Percentiles rank a stretch among this genome's conserved stretches.
These are phyloP conservation scores for Fusarium miscanthi DNA, from an alignment of 2,329 filamentous ascomycete genomes.

Conservation along the genomic window DNA sequence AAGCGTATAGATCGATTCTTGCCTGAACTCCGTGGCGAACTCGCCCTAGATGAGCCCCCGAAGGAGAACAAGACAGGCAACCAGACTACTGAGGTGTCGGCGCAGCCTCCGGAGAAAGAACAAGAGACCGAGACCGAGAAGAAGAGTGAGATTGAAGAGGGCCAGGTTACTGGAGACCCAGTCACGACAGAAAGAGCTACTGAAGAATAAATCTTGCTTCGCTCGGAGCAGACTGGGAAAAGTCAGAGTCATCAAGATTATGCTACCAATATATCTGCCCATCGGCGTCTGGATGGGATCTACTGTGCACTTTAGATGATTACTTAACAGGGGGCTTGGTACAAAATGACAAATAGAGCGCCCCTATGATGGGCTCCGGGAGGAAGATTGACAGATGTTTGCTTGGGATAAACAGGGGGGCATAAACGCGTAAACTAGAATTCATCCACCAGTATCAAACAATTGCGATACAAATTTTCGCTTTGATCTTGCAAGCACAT, in stretches of 20 bases:
- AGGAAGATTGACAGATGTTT: neutral
- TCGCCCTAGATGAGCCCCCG: slow-evolving; percentile 61
- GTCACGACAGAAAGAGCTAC: slow-evolving; percentile 3
- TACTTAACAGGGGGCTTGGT: slow-evolving; percentile 1
- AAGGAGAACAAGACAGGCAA: slow-evolving; percentile 11
- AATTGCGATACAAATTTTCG: neutral
- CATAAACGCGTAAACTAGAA: neutral
- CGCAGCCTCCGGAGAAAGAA: slow-evolving; percentile 1
- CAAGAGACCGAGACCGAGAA: slow-evolving; percentile 16
- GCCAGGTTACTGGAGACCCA: neutral
- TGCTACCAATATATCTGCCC: neutral
- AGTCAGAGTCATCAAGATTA: neutral
- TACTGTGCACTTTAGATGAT: slow-evolving; percentile 8
- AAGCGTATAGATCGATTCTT: slow-evolving; percentile 74
- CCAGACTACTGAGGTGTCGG: neutral
- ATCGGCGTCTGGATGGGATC: slow-evolving; percentile 16
- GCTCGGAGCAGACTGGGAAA: neutral
- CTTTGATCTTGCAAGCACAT: neutral
- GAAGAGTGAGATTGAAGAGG: slow-evolving; percentile 7
- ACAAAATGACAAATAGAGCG: slow-evolving; percentile 21
- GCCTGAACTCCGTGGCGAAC: slow-evolving; percentile 67
- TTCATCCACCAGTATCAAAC: neutral
- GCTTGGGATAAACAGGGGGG: neutral
- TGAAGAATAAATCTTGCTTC: slow-evolving; percentile 1
- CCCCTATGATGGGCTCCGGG: neutral